A percentile compares a stretch with the other conserved stretches of the same genome.
Conservation (phyloP, 2,329 filamentous ascomycete species). For the Trematosphaeria pertusa region DNA sequence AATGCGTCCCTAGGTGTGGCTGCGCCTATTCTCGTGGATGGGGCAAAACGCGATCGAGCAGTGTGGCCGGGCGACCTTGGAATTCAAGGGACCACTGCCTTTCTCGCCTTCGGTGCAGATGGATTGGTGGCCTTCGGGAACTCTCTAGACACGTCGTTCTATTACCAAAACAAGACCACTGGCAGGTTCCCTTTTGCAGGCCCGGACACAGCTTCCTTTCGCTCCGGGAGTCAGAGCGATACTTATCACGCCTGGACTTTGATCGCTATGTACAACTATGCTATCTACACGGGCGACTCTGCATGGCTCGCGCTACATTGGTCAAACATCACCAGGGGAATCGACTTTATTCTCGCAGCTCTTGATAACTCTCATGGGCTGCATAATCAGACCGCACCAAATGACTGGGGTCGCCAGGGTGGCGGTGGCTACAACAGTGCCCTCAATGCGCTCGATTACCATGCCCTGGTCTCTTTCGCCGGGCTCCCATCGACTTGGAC, state of each 20-base stretch:
- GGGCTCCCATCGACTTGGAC: constrained; percentile 19
- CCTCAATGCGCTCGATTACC: constrained; percentile 43
- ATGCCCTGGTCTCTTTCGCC: constrained; percentile 30
- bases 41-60: constrained; percentile 48
- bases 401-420: constrained; percentile 41
- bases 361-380: constrained; percentile 18
- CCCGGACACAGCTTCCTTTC: constrained; percentile 15
- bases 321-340: constrained; percentile 17
- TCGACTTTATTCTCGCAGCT: constrained; percentile 22
- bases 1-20: constrained; percentile 44
- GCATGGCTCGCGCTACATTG: constrained; percentile 20
- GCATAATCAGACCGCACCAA: constrained; percentile 23
- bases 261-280: constrained; percentile 29
- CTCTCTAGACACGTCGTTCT: constrained; percentile 25
- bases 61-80: constrained; percentile 43
- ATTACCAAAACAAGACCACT: constrained; percentile 26
- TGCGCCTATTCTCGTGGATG: constrained; percentile 46
- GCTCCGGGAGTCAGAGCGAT: constrained; percentile 22
- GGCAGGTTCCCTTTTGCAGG: constrained; percentile 28
- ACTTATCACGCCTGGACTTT: constrained; percentile 31
- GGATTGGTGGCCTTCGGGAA: constrained; percentile 21
- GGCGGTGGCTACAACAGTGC: constrained; percentile 40
- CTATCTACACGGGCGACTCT: constrained; percentile 21
- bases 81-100: constrained; percentile 20
- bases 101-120: constrained; percentile 13